Base-by-base conservation (phyloP, 2,329 filamentous ascomycete genomes). In the Trichophyton schoenleinii region DNA sequence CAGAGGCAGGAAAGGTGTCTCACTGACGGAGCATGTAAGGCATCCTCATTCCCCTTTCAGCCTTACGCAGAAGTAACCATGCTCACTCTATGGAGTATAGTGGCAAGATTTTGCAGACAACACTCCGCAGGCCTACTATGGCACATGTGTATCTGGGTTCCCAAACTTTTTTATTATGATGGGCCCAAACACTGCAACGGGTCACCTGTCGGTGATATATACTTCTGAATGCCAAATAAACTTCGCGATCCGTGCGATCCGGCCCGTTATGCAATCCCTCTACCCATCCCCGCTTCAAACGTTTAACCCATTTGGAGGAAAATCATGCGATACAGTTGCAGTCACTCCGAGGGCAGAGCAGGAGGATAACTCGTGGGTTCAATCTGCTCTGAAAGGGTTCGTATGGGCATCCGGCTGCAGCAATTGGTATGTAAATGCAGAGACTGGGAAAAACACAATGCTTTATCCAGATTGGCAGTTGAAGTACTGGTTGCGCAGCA, bases 381-480 rank as follows among this genome's bases (percentile, higher is more conserved):
- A 81, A 58, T 53, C 65, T 0, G 72, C 74, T 59, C 74, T 75
- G 0, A 75, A 71, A 53, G 70, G 70, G 41, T 66, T 81, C 0
- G 79, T 82, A 0, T 82, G 78, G 77, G 68, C 73, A 0, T 75
- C 74, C 1, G 79, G 80, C 0, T 82, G 80, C 63, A 77, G 74
- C 1, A 78, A 74, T n/a, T 82, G 80, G 80, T 79, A 75, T 2
- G 71, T 82, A 1, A 77, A 82, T 71, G 0, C 2, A 22, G 73
- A 72, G 53, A 79, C 78, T 0, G 74, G 75, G 0, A 70, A 75
- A 55, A 82, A 82, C 62, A 79, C 77, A 5, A 77, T 78, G 66
- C 79, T 81, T 73, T 82, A 80, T 64, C 79, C 79, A 0, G 77
- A 80, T 57, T 81, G 75, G 72, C 78, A 81, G 66, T 80, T 74